Base-by-base conservation (phyloP, 805 yeast species). In the Myxozyma geophila region DNA sequence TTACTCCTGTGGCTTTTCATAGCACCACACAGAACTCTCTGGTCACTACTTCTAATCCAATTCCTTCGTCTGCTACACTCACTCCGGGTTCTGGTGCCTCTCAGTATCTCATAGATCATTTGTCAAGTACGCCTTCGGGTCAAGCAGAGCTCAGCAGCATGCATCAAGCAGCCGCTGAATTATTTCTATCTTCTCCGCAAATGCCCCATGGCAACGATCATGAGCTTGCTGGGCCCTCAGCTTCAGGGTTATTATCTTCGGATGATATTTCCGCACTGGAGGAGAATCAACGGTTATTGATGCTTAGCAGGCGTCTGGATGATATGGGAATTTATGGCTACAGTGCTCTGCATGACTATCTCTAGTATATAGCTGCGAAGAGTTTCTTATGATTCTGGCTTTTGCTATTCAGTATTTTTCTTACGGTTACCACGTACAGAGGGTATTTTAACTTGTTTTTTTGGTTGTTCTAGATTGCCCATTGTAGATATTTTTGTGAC, bases 281-380 rank as follows among this genome's bases (percentile, higher is more conserved):
- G 36, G 59, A 63, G 40, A 54, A 61, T 47, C 61, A 44, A 49
- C 33, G 64, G 17, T n/a, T 56, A 47, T 19, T 60, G 44, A 40
- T 61, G 50, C 52, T 59, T 13, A 58, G 62, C 35, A 47, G 63
- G 36, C 48, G 54, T 41, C 13, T 61, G 21, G 67, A 64, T 35
- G 66, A 64, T 44, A 39, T 64, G 40, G 67, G 63, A 15, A 39
- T 62, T 9, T 58, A 56, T 39, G 67, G 62, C n/a, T 64, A 58
- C 36, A 56, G 61, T 7, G 56, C 46, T 3, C 17, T 55, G 60
- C 48, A 46, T 10, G 64, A 61, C 28, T 58, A 37, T 21, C 50
- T 54, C 36, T 46, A 54, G 47, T 9, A 10, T 21, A 23, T 49
- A 36, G 39, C 41, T 15, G 23, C 28, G 12, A 7, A 49, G 35